Evolutionary conservation across 2,329 filamentous ascomycete genomes (phyloP).

Genomic region (Diaporthe eres): DNA sequence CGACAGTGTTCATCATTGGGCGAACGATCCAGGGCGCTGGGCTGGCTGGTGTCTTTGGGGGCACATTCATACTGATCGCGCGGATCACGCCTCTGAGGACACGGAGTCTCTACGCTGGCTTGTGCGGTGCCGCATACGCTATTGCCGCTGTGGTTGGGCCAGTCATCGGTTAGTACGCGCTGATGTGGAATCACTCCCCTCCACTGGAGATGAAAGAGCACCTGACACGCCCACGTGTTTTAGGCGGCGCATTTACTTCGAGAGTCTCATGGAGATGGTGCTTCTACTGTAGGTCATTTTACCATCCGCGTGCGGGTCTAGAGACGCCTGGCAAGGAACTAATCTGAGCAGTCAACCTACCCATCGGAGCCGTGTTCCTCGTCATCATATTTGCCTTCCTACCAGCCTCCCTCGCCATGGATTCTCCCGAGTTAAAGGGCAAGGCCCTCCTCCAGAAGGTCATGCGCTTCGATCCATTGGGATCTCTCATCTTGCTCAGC

Average conservation of each 20-base stretch:
- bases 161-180: neutral
- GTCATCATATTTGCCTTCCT: neutral
- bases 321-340: neutral
- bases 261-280: slow-evolving; percentile 15
- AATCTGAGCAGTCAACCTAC: slow-evolving; percentile 4
- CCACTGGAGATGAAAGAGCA: neutral
- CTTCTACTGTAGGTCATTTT: neutral
- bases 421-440: neutral
- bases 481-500: neutral
- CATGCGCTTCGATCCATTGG: neutral
- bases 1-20: slow-evolving; percentile 2
- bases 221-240: neutral
- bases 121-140: slow-evolving; percentile 3
- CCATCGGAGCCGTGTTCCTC: slow-evolving; percentile 1
- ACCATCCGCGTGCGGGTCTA: neutral
- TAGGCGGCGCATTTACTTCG: slow-evolving; percentile 6
- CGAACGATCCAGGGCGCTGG: neutral
- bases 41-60: slow-evolving; percentile 13
- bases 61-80: slow-evolving; percentile 5
- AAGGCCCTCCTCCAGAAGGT: neutral
- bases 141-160: slow-evolving; percentile 13
- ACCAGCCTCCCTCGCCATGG: neutral
- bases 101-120: neutral
- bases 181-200: neutral
- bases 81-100: slow-evolving; percentile 12